Conservation (phyloP, 441 rosid genomes). For the Adansonia grandidieri region DNA sequence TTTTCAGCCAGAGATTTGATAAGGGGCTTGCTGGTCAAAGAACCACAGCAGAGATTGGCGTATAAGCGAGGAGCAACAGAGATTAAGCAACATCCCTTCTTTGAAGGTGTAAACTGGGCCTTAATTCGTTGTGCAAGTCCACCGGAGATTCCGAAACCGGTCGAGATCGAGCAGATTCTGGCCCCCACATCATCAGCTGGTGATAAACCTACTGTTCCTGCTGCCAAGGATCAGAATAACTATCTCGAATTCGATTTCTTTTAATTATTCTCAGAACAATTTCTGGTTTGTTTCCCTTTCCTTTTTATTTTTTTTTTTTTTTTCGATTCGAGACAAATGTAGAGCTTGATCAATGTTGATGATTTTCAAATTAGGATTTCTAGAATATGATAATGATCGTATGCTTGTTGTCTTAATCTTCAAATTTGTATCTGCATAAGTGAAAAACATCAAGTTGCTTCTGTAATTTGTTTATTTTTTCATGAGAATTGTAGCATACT, state of each 20-base stretch:
- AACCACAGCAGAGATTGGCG: conserved; percentile 69
- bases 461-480: neutral
- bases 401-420: conserved; percentile 14
- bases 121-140: conserved; percentile 76
- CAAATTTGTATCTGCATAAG: conserved; percentile 6
- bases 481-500: neutral
- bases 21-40: conserved; percentile 69
- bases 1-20: conserved; percentile 73
- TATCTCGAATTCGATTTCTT: conserved; percentile 92
- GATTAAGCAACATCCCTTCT: conserved; percentile 76
- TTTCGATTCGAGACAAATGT: neutral
- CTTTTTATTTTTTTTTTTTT: conserved; percentile 1
- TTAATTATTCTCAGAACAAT: conserved; percentile 32
- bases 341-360: conserved; percentile 15
- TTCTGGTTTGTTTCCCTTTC: too few relatives aligned
- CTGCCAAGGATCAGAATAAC: conserved; percentile 51
- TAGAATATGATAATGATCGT: neutral
- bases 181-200: conserved; percentile 43
- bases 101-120: conserved; percentile 78
- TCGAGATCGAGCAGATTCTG: conserved; percentile 51
- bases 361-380: neutral
- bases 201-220: conserved; percentile 36
- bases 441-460: conserved; percentile 13
- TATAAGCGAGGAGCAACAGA: conserved; percentile 74
- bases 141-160: conserved; percentile 66